phyloP scores from a whole-genome alignment of 495 filamentous ascomycete species.

The Podospora tetraspora region DNA sequence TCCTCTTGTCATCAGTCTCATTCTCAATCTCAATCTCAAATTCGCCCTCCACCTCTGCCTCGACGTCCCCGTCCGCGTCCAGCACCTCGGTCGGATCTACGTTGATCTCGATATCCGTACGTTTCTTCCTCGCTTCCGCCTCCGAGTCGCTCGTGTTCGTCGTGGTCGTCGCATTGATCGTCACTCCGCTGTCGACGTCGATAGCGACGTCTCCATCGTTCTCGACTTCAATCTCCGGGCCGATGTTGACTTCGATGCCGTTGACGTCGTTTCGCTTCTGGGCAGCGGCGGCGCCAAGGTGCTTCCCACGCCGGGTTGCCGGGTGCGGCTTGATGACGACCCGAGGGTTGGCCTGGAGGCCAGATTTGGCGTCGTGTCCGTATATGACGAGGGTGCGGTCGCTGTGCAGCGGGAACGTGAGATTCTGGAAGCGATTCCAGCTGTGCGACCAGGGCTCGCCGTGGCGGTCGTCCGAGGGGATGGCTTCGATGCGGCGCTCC shows the following conservation, averaged over 20 bases:
- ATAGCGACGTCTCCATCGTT: constrained; percentile 6
- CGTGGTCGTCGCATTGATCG: not conserved
- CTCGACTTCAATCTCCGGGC: not conserved
- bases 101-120: constrained; percentile 4
- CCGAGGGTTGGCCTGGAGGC: constrained; percentile 45
- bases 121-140: not conserved
- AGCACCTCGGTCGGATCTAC: not conserved
- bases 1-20: constrained; percentile 2
- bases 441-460: constrained; percentile 66
- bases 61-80: constrained; percentile 1
- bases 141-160: not conserved
- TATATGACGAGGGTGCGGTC: constrained; percentile 59
- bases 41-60: constrained; percentile 7
- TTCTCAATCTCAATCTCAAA: not conserved
- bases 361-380: constrained; percentile 75
- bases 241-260: constrained; percentile 6
- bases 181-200: constrained; percentile 4
- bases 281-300: not conserved
- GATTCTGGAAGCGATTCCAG: constrained; percentile 38
- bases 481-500: constrained; percentile 34
- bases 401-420: constrained; percentile 7
- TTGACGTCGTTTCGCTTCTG: constrained; percentile 1
- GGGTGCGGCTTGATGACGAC: constrained; percentile 32
- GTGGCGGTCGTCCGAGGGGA: constrained; percentile 52
- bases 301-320: not conserved